phyloP scores from a whole-genome alignment of 148 eudicot genomes.

The Cornus kousa region DNA sequence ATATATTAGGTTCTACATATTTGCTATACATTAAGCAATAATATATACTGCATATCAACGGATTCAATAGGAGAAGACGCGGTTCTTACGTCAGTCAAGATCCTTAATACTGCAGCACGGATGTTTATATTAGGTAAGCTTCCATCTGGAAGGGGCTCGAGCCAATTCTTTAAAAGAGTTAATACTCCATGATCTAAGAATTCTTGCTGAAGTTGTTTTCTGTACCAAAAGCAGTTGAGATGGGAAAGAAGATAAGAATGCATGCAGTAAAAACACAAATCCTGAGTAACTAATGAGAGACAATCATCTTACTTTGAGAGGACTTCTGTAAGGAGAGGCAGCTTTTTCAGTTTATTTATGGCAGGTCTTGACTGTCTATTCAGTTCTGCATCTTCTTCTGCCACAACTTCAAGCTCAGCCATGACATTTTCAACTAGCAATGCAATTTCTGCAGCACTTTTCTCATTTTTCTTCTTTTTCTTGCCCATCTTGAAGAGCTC shows the following conservation, averaged over 20 bases:
- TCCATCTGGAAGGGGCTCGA: constrained; percentile 98
- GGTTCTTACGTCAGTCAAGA: constrained; percentile 76
- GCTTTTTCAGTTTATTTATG: constrained; percentile 83
- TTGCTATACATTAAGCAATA: not conserved
- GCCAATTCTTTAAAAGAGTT: constrained; percentile 83
- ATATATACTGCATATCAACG: not conserved
- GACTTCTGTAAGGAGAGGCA: constrained; percentile 85
- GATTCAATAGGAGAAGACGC: constrained; percentile 1
- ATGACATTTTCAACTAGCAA: constrained; percentile 80
- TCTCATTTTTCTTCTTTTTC: constrained; percentile 89
- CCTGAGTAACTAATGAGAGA: not conserved
- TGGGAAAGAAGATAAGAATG: not conserved
- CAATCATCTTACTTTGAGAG: constrained; percentile 68
- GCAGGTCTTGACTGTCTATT: constrained; percentile 84
- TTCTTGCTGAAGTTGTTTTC: constrained; percentile 95
- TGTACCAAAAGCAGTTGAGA: constrained; percentile 29
- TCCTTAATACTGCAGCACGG: constrained; percentile 82
- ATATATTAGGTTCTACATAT: constrained; percentile 6
- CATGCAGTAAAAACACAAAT: not conserved
- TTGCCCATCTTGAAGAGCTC: constrained; percentile 71
- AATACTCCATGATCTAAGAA: constrained; percentile 96
- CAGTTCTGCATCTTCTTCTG: constrained; percentile 85
- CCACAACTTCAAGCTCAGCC: constrained; percentile 95
- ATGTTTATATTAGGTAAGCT: constrained; percentile 95
- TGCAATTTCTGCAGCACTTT: constrained; percentile 90